phyloP scores from a whole-genome alignment of 345 rosid genomes.

The Passiflora organensis region DNA sequence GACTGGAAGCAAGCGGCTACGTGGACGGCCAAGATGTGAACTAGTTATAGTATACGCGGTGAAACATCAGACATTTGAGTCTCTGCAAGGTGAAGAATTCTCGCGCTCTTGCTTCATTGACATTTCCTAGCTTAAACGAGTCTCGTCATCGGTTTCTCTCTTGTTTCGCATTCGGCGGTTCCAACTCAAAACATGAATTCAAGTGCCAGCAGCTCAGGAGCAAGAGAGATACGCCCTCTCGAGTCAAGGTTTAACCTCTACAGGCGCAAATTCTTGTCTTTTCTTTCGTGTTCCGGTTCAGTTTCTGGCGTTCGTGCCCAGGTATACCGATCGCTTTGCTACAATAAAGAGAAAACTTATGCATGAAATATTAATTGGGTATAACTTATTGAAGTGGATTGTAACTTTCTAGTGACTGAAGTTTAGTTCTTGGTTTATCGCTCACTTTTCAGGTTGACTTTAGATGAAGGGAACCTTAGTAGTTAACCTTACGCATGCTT shows the following conservation, averaged over 20 bases:
- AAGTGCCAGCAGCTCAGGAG: constrained; percentile 8
- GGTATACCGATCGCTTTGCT: background rate
- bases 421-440: background rate
- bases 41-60: too few relatives aligned
- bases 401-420: background rate
- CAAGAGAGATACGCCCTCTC: background rate
- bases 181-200: constrained; percentile 8
- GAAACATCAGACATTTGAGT: background rate
- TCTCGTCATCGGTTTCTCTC: background rate
- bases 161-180: background rate
- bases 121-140: background rate
- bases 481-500: too few relatives aligned
- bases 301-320: background rate
- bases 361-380: background rate
- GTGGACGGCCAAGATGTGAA: background rate
- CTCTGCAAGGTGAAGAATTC: background rate
- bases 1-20: background rate
- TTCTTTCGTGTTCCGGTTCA: constrained; percentile 9
- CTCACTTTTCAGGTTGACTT: background rate
- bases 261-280: constrained; percentile 4
- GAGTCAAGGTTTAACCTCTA: background rate
- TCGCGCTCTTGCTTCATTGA: too few relatives aligned
- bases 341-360: too few relatives aligned
- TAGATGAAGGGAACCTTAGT: background rate
- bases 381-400: background rate